These are phyloP conservation scores for Elsinoe batatas DNA, from an alignment of 2,329 filamentous ascomycete species.

Conservation along the genomic window DNA sequence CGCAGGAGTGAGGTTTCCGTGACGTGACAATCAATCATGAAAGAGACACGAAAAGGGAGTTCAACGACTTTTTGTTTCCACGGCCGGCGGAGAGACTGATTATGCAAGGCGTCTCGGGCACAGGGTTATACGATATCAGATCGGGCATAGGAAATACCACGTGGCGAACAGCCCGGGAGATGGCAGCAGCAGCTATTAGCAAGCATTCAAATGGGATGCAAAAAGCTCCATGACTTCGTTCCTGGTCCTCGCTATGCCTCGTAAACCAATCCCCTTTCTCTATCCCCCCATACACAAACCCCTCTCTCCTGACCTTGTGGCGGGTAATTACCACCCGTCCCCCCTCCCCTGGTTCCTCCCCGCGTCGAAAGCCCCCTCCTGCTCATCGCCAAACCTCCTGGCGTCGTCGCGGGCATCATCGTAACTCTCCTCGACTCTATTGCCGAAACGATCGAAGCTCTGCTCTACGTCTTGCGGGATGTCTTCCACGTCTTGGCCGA, in stretches of 20 bases:
- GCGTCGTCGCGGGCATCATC: slow-evolving; percentile 30
- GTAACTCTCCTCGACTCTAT: slow-evolving; percentile 33
- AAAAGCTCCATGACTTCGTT: not conserved
- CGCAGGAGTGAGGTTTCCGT: too few relatives aligned
- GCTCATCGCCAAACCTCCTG: slow-evolving; percentile 11
- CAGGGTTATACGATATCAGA: not conserved
- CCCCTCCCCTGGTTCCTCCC: slow-evolving; percentile 9
- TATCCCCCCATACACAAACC: too few relatives aligned
- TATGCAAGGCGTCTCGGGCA: not conserved
- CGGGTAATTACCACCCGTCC: not conserved
- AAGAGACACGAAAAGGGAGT: not conserved
- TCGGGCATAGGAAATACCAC: not conserved
- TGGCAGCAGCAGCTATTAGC: not conserved
- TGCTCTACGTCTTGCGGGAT: slow-evolving; percentile 24
- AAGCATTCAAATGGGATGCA: not conserved
- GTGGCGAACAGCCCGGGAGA: not conserved
- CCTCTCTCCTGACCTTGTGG: too few relatives aligned
- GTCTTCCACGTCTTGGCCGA: slow-evolving; percentile 32
- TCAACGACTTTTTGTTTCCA: not conserved
- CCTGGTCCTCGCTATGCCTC: not conserved
- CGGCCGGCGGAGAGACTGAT: not conserved
- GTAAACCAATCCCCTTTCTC: too few relatives aligned
- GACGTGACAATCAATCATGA: not conserved
- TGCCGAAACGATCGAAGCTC: slow-evolving; percentile 26
- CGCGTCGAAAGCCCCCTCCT: slow-evolving; percentile 22